A percentile compares a stretch with the other conserved stretches of the same genome.
Evolutionary conservation across 345 rosid genomes (phyloP).

Genomic region (Boechera retrofracta): DNA sequence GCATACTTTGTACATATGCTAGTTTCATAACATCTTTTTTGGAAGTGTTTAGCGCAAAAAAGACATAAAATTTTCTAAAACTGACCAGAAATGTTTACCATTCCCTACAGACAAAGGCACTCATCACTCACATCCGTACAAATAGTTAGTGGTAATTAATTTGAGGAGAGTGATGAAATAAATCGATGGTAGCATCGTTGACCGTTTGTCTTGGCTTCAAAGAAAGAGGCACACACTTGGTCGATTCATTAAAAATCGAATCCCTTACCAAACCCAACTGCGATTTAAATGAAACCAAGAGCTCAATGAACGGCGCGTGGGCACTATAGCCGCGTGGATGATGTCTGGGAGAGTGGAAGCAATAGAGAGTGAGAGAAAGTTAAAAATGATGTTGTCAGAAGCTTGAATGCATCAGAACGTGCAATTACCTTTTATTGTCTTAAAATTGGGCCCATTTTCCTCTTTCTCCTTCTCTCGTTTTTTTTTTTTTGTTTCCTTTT

Average conservation of each 20-base stretch:
- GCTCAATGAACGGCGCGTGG: slow-evolving; percentile 35
- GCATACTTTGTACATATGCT: background rate
- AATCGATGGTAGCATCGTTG: slow-evolving; percentile 12
- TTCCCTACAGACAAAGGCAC: slow-evolving; percentile 18
- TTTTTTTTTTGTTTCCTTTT: slow-evolving; percentile 2
- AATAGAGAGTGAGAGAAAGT: background rate
- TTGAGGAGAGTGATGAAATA: slow-evolving; percentile 6
- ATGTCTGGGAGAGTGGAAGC: slow-evolving; percentile 18
- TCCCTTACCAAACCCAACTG: slow-evolving; percentile 24
- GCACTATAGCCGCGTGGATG: slow-evolving; percentile 8
- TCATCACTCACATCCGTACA: slow-evolving; percentile 5
- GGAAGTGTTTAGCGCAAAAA: background rate
- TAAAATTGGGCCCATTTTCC: slow-evolving; percentile 25
- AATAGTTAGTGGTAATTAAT: slow-evolving; percentile 11
- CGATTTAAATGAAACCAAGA: slow-evolving; percentile 10
- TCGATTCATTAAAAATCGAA: background rate
- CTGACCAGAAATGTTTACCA: slow-evolving; percentile 1
- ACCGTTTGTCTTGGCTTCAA: slow-evolving; percentile 6
- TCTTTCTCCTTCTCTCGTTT: background rate
- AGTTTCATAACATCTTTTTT: background rate
- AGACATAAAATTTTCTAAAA: background rate
- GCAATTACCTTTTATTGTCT: slow-evolving; percentile 39
- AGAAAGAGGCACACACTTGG: slow-evolving; percentile 12
- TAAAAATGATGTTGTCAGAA: slow-evolving; percentile 38
- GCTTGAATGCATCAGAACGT: slow-evolving; percentile 42